A percentile compares a stretch with the other conserved stretches of the same genome.
Conservation (phyloP, 2,329 filamentous ascomycete genomes). For the Ophiostoma sp. region DNA sequence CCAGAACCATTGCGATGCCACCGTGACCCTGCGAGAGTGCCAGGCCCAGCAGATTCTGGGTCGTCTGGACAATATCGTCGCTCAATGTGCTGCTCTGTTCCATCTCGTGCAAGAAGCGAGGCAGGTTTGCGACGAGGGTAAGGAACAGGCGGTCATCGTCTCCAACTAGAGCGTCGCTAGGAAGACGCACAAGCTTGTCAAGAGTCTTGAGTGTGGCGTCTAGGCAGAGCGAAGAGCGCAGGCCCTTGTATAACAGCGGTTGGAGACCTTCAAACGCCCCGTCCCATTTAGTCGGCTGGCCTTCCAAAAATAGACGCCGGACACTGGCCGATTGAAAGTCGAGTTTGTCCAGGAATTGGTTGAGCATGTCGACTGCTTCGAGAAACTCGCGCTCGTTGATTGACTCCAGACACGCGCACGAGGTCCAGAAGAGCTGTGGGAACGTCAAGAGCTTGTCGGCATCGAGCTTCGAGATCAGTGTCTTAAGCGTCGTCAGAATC, state of each 20-base stretch:
- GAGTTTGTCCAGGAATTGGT: conserved; percentile 79
- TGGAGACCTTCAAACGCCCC: conserved; percentile 85
- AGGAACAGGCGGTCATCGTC: conserved; percentile 81
- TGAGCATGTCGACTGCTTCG: conserved; percentile 87
- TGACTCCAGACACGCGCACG: conserved; percentile 91
- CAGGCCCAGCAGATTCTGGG: conserved; percentile 68
- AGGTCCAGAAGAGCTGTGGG: conserved; percentile 97
- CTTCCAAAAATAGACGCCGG: conserved; percentile 70
- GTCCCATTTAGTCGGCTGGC: conserved; percentile 84
- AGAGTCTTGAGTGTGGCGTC: conserved; percentile 75
- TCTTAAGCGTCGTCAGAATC: conserved; percentile 89
- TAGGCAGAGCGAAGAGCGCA: conserved; percentile 82
- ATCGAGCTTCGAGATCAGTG: conserved; percentile 82
- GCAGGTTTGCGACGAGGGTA: conserved; percentile 86
- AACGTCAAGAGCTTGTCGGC: conserved; percentile 80
- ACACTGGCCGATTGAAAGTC: conserved; percentile 72
- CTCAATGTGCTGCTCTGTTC: conserved; percentile 58
- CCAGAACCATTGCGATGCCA: conserved; percentile 67
- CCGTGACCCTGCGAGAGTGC: conserved; percentile 71
- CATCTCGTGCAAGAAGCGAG: conserved; percentile 77
- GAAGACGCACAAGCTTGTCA: conserved; percentile 74
- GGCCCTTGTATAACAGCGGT: conserved; percentile 82
- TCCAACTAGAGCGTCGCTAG: conserved; percentile 78
- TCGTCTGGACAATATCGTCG: conserved; percentile 59
- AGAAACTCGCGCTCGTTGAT: conserved; percentile 95